Percentiles rank a stretch among this genome's conserved stretches.
Conservation (phyloP, 1,284 basidiomycete genomes). For the Malassezia caprae region DNA sequence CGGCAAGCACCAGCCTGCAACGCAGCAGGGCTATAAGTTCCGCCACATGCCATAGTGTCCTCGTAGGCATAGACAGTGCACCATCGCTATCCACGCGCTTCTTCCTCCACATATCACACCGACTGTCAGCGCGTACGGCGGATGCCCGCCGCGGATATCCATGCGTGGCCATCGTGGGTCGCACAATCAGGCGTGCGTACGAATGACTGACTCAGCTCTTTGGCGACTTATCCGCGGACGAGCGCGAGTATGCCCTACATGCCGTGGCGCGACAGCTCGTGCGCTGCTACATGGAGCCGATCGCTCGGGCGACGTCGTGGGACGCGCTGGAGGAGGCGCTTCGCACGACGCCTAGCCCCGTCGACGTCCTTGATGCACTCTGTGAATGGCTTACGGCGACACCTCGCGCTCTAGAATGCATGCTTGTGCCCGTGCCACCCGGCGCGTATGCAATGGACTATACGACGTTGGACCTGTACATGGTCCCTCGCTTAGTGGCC, state of each 20-base stretch:
- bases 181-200: neutral
- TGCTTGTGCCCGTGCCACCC: neutral
- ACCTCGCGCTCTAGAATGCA: neutral
- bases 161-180: slow-evolving; percentile 9
- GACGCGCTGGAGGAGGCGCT: neutral
- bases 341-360: neutral
- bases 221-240: neutral
- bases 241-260: slow-evolving; percentile 5
- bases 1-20: slow-evolving; percentile 31
- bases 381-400: slow-evolving; percentile 2
- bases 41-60: neutral
- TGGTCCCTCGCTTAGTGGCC: slow-evolving; percentile 7
- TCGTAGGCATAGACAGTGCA: no score
- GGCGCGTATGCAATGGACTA: neutral
- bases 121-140: neutral
- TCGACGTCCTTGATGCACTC: neutral
- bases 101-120: neutral
- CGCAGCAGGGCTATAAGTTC: slow-evolving; percentile 28
- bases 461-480: slow-evolving; percentile 15
- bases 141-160: neutral
- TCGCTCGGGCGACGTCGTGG: neutral
- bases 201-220: neutral
- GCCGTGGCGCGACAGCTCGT: slow-evolving; percentile 1
- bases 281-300: slow-evolving; percentile 7
- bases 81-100: no score